Conservation (phyloP, 495 filamentous ascomycete genomes). For the Sordaria brevicollis region DNA sequence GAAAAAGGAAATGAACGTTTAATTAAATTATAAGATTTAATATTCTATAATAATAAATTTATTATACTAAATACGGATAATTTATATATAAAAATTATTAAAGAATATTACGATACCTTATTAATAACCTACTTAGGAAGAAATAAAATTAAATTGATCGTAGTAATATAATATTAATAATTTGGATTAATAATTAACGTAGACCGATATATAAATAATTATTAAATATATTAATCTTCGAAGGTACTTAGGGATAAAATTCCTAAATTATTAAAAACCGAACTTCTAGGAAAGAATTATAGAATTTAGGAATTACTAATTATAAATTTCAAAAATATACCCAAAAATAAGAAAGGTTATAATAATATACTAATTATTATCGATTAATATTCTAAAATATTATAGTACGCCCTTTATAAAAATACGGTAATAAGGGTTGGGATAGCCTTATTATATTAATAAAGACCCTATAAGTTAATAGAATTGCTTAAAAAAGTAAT, state of each 20-base stretch:
- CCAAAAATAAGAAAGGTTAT: not conserved
- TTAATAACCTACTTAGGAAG: not conserved
- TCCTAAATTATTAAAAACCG: not conserved
- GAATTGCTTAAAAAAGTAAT: not conserved
- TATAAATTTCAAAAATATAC: conserved; percentile 3
- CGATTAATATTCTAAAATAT: too few relatives aligned
- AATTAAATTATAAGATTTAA: not conserved
- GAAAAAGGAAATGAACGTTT: not conserved
- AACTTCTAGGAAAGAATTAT: not conserved
- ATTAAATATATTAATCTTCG: not conserved
- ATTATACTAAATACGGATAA: not conserved
- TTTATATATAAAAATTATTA: not conserved
- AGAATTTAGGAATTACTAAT: not conserved
- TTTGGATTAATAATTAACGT: not conserved
- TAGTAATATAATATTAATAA: not conserved
- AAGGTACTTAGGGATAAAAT: conserved; percentile 1
- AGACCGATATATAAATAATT: not conserved
- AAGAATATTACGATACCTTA: not conserved
- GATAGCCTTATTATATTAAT: not conserved
- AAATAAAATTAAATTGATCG: not conserved
- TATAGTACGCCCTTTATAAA: too few relatives aligned
- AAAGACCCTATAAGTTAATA: not conserved
- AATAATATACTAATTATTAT: not conserved
- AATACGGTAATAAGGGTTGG: too few relatives aligned
- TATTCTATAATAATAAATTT: not conserved